Base-by-base conservation (phyloP, 176 grass and related monocot genomes). In the Metroxylon sagu region DNA sequence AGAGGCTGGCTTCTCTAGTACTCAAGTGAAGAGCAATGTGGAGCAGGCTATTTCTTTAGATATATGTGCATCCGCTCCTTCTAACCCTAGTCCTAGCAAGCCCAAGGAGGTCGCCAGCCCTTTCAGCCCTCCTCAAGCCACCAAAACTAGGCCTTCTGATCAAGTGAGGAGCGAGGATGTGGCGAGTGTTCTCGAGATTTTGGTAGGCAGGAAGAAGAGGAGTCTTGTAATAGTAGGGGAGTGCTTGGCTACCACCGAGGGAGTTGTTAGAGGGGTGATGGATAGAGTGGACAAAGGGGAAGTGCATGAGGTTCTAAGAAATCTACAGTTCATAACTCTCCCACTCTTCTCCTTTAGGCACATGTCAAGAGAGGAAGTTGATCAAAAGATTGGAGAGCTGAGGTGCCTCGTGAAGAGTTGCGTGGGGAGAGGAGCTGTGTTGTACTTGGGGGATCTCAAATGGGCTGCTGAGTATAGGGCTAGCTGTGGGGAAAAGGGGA, bases 1-100 rank as follows among this genome's bases (percentile, higher is more conserved):
- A 50, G 93, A 98, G 71, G 93, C 93, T 4, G 84, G 93, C 23
- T 98, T 92, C 82, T 89, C 76, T 4, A 92, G 93, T 76, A 61
- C 76, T 4, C 84, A 92, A 57, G 88, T 98, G 10, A 98, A 92
- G 79, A 76, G 23, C 59, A 82, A 88, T 75, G 79, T 98, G 49
- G 79, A 92, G 71, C 86, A 74, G 26, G 57, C 81, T 16, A 62
- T 80, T 6, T 67, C 56, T 5, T 65, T 73, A 1, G 76, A 68
- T 0, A n/a, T 64, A 25, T 49, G 19, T 26, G 43, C 67, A 16
- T 64, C 5, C 49, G 67, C 21, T 54, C 26, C 70, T 14, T 67
- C 72, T 53, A 80, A 75, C 76, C 73, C 75, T 77, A 88, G 79
- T 65, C 70, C 93, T 80, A 77, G 61, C 48, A 75, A 61, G 60